These are phyloP conservation scores for Eucalyptus cloeziana DNA, from an alignment of 345 rosid species.

Conservation along the genomic window DNA sequence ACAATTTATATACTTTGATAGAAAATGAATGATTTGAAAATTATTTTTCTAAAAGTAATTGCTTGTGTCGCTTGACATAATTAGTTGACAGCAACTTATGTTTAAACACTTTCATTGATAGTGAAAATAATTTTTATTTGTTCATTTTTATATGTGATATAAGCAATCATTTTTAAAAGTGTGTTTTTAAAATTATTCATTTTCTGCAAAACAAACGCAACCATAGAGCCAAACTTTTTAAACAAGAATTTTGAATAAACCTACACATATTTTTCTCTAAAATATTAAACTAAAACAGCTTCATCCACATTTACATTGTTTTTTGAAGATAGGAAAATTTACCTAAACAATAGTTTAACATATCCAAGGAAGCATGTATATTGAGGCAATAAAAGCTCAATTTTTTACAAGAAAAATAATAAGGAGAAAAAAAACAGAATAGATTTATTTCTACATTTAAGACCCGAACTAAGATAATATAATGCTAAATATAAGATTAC, in stretches of 20 bases:
- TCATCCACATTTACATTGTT: neutral
- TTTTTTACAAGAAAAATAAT: neutral
- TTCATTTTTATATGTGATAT: neutral
- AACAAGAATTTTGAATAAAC: neutral
- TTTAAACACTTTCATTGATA: neutral
- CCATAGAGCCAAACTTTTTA: rapidly evolving
- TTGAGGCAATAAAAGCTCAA: neutral
- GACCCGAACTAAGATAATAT: neutral
- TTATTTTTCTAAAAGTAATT: neutral
- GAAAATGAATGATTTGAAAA: neutral
- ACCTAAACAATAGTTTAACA: neutral
- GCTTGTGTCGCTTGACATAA: neutral
- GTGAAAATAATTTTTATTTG: neutral
- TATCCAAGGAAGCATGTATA: neutral
- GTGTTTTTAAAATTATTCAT: neutral
- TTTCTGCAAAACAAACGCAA: neutral
- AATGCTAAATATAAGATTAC: neutral
- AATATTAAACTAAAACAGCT: neutral
- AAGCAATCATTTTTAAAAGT: rapidly evolving
- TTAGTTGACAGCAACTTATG: neutral
- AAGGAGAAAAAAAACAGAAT: neutral
- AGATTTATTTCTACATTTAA: neutral
- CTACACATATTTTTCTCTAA: neutral
- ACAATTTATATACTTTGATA: neutral
- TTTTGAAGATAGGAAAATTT: neutral